Conservation (phyloP, 202 grass and related monocot species). For the Panicum virgatum region DNA sequence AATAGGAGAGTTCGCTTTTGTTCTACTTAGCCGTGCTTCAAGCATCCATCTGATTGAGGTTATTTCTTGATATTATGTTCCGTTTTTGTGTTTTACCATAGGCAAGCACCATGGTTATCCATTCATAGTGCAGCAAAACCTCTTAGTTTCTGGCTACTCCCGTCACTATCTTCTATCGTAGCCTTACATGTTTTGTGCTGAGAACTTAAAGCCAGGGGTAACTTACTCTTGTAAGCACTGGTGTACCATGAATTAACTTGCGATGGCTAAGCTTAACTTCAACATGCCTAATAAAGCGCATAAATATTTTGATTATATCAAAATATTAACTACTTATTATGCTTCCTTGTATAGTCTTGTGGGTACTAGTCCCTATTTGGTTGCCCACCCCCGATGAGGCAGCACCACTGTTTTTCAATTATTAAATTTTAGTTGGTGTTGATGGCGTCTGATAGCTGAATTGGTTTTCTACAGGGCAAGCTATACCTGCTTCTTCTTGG, state of each 20-base stretch:
- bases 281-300: neutral
- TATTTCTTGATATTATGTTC: constrained; percentile 41
- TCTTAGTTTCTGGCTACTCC: constrained; percentile 14
- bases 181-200: neutral
- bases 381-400: too few relatives aligned
- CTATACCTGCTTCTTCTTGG: constrained; percentile 94
- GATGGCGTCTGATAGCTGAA: constrained; percentile 38
- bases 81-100: constrained; percentile 17
- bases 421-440: neutral
- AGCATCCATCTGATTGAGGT: constrained; percentile 98
- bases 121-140: neutral
- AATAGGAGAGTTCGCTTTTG: constrained; percentile 99
- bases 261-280: neutral
- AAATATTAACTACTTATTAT: neutral
- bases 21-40: constrained; percentile 98
- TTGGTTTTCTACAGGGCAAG: constrained; percentile 74
- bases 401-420: neutral
- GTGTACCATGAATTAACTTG: neutral
- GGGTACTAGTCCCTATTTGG: neutral
- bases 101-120: neutral
- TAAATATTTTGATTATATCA: neutral
- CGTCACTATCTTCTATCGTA: neutral
- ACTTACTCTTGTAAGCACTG: neutral
- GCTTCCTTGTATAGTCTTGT: neutral
- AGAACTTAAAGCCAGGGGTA: neutral